Percentiles rank a stretch among this genome's conserved stretches.
Conservation (phyloP, 2,329 filamentous ascomycete species). For the Cercospora citrullina region DNA sequence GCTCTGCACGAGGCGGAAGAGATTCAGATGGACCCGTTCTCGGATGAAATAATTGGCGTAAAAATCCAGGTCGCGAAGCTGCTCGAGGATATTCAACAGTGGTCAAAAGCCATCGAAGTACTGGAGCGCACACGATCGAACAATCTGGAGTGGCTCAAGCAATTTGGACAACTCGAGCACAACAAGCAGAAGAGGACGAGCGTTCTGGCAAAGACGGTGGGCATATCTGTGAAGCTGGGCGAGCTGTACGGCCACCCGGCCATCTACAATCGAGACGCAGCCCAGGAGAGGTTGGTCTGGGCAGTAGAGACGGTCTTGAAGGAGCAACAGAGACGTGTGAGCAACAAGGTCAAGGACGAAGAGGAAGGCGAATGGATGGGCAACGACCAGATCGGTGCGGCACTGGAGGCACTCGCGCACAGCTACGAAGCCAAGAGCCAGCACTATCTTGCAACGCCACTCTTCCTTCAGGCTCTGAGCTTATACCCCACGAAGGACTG, state of each 20-base stretch:
- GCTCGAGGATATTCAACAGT: constrained; percentile 74
- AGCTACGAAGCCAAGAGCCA: constrained; percentile 73
- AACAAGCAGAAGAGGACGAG: constrained; percentile 59
- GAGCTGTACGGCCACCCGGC: constrained; percentile 77
- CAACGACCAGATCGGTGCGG: constrained; percentile 69
- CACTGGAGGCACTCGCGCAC: constrained; percentile 74
- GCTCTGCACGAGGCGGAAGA: constrained; percentile 73
- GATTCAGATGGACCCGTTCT: constrained; percentile 79
- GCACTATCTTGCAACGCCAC: constrained; percentile 77
- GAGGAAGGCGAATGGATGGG: constrained; percentile 72
- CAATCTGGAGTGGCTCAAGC: constrained; percentile 55
- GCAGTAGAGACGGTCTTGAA: constrained; percentile 76
- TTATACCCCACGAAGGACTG: constrained; percentile 66
- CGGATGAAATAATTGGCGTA: constrained; percentile 86
- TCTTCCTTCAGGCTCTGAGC: constrained; percentile 81
- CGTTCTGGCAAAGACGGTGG: constrained; percentile 71
- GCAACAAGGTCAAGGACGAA: constrained; percentile 53
- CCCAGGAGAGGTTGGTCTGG: constrained; percentile 74
- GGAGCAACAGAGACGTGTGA: constrained; percentile 68
- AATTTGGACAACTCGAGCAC: constrained; percentile 45
- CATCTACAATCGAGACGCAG: constrained; percentile 70
- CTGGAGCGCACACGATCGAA: constrained; percentile 75
- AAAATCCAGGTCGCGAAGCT: constrained; percentile 78
- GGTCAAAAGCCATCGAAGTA: constrained; percentile 70
- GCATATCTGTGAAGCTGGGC: constrained; percentile 78